Evolutionary conservation across 2,329 filamentous ascomycete species (phyloP).

Genomic region (Magnaporthales sp.): DNA sequence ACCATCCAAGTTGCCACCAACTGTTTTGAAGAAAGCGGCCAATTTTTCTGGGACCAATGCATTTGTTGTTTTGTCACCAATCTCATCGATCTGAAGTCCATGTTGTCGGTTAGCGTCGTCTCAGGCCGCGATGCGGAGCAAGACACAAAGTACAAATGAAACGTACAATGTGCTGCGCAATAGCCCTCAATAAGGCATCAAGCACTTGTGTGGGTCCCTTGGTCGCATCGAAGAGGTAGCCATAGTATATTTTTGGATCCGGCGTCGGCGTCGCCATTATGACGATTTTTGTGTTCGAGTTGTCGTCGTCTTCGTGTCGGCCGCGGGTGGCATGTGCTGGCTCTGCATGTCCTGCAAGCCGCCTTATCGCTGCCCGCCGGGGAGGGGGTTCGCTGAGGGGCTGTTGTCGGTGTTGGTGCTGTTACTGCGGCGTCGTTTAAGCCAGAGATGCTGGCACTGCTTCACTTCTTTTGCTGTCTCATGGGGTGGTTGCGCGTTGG

Average conservation of each 20-base stretch:
- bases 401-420: neutral
- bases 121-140: neutral
- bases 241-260: constrained; percentile 40
- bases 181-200: constrained; percentile 58
- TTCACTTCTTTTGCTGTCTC: neutral
- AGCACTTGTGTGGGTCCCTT: constrained; percentile 61
- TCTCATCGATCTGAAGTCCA: constrained; percentile 39
- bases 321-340: neutral
- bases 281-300: neutral
- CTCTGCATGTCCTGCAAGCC: neutral
- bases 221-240: constrained; percentile 58
- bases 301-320: constrained; percentile 1
- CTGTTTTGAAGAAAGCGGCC: constrained; percentile 66
- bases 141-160: neutral
- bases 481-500: neutral
- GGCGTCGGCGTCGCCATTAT: constrained; percentile 17
- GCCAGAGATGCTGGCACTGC: neutral
- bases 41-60: constrained; percentile 59
- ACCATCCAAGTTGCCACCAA: constrained; percentile 70
- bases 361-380: neutral
- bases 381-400: neutral
- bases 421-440: neutral
- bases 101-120: neutral
- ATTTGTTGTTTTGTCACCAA: constrained; percentile 47
- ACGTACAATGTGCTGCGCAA: constrained; percentile 64